Percentiles rank a stretch among this genome's conserved stretches.
Evolutionary conservation across 2,329 filamentous ascomycete genomes (phyloP).

Genomic region (Pseudogymnoascus sp.): DNA sequence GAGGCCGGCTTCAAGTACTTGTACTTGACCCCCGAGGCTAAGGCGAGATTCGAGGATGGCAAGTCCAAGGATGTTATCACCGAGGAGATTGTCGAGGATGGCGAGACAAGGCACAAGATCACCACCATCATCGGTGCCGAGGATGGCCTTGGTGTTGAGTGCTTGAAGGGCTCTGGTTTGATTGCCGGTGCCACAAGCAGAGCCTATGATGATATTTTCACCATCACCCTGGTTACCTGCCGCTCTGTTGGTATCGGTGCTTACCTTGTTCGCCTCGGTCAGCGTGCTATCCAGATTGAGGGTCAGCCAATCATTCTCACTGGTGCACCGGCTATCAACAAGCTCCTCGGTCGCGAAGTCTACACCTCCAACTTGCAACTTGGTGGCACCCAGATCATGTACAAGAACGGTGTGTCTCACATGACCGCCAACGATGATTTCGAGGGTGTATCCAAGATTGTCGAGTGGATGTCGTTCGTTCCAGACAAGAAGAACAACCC

Average conservation of each 20-base stretch:
- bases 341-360: constrained; percentile 92
- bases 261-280: constrained; percentile 94
- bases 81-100: constrained; percentile 75
- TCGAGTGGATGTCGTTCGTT: constrained; percentile 95
- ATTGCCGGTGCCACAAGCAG: constrained; percentile 96
- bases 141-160: constrained; percentile 96
- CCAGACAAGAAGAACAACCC: constrained; percentile 91
- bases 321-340: constrained; percentile 95
- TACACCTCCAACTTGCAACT: constrained; percentile 99
- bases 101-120: constrained; percentile 89
- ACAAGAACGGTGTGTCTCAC: constrained; percentile 98
- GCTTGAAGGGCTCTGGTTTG: constrained; percentile 89
- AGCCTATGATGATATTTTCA: constrained; percentile 98
- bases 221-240: constrained; percentile 92
- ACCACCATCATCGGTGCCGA: constrained; percentile 87
- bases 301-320: constrained; percentile 98
- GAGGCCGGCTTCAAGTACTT: constrained; percentile 94
- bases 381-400: constrained; percentile 99
- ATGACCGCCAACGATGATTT: constrained; percentile 98
- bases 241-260: constrained; percentile 98
- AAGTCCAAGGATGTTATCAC: constrained; percentile 73
- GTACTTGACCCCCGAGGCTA: constrained; percentile 79
- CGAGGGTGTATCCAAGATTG: constrained; percentile 93
- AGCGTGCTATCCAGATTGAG: constrained; percentile 97
- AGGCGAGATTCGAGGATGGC: constrained; percentile 76